These are phyloP conservation scores for Pharus latifolius DNA, from an alignment of 176 grass and related monocot genomes.

Conservation along the genomic window DNA sequence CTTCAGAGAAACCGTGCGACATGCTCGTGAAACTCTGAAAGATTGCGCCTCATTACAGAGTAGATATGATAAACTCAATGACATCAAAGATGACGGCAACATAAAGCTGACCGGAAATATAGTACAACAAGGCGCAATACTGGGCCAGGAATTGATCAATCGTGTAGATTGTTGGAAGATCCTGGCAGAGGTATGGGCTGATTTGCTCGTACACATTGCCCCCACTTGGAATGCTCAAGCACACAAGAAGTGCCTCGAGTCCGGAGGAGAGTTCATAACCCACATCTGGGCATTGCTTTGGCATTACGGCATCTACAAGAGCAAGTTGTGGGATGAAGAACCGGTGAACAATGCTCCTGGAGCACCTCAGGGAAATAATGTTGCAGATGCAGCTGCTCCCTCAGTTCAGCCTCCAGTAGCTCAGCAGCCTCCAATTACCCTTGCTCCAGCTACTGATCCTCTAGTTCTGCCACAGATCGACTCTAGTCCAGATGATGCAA, in stretches of 20 bases:
- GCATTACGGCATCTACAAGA: conserved; percentile 9
- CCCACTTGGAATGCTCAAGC: conserved; percentile 7
- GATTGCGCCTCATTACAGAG: background rate
- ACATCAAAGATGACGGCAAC: background rate
- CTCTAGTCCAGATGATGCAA: too few species aligned
- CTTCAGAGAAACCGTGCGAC: background rate
- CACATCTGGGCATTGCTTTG: conserved; percentile 25
- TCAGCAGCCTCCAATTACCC: too few species aligned
- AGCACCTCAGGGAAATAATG: background rate
- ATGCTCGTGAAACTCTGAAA: conserved; percentile 1
- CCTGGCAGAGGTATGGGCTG: conserved; percentile 15
- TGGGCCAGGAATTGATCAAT: background rate
- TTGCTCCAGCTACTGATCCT: too few species aligned
- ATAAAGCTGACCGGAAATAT: background rate
- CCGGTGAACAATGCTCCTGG: background rate
- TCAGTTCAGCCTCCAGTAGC: too few species aligned
- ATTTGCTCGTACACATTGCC: conserved; percentile 23
- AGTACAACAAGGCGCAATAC: background rate
- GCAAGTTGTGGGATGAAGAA: background rate
- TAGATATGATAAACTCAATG: background rate
- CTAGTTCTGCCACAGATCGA: too few species aligned
- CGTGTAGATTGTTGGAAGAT: background rate
- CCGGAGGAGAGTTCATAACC: conserved; percentile 28
- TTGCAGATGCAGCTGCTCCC: too few species aligned
- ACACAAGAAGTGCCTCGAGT: background rate